Base-by-base conservation (phyloP, 805 yeast species). In the Cyberlindnera veronae region DNA sequence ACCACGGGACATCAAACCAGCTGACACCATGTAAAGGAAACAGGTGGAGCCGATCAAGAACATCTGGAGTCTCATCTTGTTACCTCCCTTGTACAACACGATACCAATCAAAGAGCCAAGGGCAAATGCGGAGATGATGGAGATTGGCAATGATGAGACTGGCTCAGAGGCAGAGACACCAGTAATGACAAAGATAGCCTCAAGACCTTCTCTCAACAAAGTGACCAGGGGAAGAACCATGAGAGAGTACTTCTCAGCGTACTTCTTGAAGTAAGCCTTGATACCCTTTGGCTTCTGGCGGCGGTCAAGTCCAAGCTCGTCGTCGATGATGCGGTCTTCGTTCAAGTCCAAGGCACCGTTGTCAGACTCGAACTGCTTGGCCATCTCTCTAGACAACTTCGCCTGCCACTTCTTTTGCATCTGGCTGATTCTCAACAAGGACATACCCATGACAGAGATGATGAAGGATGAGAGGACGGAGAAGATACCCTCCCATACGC, bases 181-280 rank as follows among this genome's bases (percentile, higher is more conserved):
- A 11, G 95, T 96, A 23, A 89, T 73, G 53, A 89, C 89, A 10
- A 89, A 91, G 14, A 89, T 89, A 0, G 96, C 96, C 61, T 89
- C 97, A 41, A 89, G 68, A 6, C 96, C 96, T 63, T 89, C 97
- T 58, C 97, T 76, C 39, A 89, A 67, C 2, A 95, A 77, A 2
- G 97, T 89, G 22, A 89, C 75, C 55, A 89, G 76, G 1, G 97
- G 96, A 32, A 88, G 64, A 14, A 88, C 69, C 50, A 81, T 85
- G 57, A 84, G 67, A 6, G 91, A 81, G 57, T 87, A 81, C 56
- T 75, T 76, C 39, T 77, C 76, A 26, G 56, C 30, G 41, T 49
- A 38, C 14, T 36, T 38, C 20, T 46, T 45, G 17, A 53, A 23
- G 49, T 48, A 41, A 3, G 17, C 32, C 29, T 38, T 54, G 22